phyloP scores from a whole-genome alignment of 192 early-diverging fungal genomes.

The Kappamyces sp. region DNA sequence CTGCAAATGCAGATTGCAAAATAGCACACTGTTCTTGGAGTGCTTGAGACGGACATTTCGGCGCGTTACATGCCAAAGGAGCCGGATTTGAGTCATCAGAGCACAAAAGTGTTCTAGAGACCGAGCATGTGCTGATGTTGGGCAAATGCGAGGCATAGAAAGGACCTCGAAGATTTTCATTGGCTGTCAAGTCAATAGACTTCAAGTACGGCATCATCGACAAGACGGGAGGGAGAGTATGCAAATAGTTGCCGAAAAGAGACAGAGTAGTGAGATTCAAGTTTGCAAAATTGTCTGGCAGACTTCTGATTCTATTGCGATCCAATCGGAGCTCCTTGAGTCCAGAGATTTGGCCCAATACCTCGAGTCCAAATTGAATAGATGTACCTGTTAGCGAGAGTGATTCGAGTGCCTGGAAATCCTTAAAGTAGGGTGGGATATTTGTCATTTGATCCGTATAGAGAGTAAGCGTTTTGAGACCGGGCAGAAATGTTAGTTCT shows the following conservation, averaged over 20 bases:
- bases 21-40: background rate
- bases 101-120: background rate
- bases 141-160: background rate
- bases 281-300: background rate
- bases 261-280: background rate
- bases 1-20: constrained; percentile 3
- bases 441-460: no score
- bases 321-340: background rate
- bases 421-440: no score
- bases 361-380: no score
- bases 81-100: background rate
- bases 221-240: background rate
- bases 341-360: no score
- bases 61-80: background rate
- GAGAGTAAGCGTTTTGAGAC: no score
- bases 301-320: background rate
- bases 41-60: constrained; percentile 1
- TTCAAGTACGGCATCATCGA: background rate
- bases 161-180: background rate
- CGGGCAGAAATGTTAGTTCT: no score
- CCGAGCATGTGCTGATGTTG: background rate
- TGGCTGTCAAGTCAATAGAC: background rate
- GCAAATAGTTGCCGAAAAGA: background rate
- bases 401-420: no score
- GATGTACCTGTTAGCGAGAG: no score